Evolutionary conservation across 345 rosid species (phyloP), one percentile per base, ranked within the genome.

Genomic region (Aegle marmelos): DNA sequence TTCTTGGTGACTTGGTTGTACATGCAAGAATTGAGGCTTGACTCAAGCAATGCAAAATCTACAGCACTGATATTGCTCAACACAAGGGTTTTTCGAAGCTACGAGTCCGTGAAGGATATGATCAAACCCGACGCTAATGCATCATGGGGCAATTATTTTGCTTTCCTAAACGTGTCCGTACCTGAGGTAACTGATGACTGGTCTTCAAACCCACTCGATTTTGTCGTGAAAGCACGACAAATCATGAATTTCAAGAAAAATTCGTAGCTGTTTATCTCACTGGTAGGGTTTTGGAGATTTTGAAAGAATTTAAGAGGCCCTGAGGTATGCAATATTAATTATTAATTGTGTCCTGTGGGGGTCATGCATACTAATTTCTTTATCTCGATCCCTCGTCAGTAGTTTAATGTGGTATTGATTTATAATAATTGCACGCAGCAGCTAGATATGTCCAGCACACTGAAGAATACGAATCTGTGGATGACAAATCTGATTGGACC

Each of bases 121-220:
- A 60, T 72, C 9, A 78, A 65, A 66, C 79, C 81, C 10, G 76
- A 68, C 11, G 31, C 77, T 21, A 22, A 81, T 19, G 41, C 86
- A 1, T 77, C 81, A 2, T 85, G 90, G 88, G 90, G 88, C 0
- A 87, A 87, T 70, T 73, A 68, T 10, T 85, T 85, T 58, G 82
- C 82, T 3, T 86, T 84, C 76, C 58, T 88, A 66, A 84, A 79
- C 30, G 83, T 84, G 36, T 41, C 86, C 5, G 4, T 88, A 28
- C 86, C 88, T 6, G 71, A 84, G 30, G 24, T 82, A 41, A 30
- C 39, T 0, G 63, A 75, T 8, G 57, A 74, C 21, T 17, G 33
- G 5, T 6, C 31, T 13, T 41, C 73, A n/a, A 70, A 76, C n/a
- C 87, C 91, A 1, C 71, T 79, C 17, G 33, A 82, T 4, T 85